Conservation (phyloP, 768 basidiomycete genomes). For the Termitomyces sp. region DNA sequence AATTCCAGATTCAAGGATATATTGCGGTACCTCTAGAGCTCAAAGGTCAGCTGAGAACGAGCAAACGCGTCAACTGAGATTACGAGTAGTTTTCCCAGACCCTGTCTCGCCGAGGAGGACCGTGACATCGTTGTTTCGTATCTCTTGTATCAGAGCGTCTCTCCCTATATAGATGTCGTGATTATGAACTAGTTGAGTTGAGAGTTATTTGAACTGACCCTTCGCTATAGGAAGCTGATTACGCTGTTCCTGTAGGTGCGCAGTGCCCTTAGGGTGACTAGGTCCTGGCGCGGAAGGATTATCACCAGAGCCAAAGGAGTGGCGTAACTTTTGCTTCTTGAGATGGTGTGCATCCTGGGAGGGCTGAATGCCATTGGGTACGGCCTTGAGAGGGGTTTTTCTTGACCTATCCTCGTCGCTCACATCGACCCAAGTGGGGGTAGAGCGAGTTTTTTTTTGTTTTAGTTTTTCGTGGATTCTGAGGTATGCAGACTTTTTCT, state of each 20-base stretch:
- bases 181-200: neutral
- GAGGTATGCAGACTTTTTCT: neutral
- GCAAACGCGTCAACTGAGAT: neutral
- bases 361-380: constrained; percentile 21
- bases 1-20: constrained; percentile 80
- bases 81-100: constrained; percentile 96
- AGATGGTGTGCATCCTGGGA: constrained; percentile 20
- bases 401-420: constrained; percentile 31
- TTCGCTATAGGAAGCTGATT: constrained; percentile 74
- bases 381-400: constrained; percentile 28
- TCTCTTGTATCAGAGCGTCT: constrained; percentile 70
- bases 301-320: constrained; percentile 8
- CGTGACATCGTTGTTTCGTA: constrained; percentile 76
- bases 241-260: constrained; percentile 60
- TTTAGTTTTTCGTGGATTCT: constrained; percentile 1
- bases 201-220: constrained; percentile 40
- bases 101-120: constrained; percentile 96
- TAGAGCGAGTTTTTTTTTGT: constrained; percentile 18
- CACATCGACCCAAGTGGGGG: constrained; percentile 36
- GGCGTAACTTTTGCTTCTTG: constrained; percentile 32
- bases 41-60: neutral
- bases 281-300: constrained; percentile 19
- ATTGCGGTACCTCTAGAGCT: constrained; percentile 88
- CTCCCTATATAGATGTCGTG: constrained; percentile 47
- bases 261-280: constrained; percentile 21